A percentile compares a stretch with the other conserved stretches of the same genome.
Conservation (phyloP, 805 yeast species). For the Candida fluviatilis region DNA sequence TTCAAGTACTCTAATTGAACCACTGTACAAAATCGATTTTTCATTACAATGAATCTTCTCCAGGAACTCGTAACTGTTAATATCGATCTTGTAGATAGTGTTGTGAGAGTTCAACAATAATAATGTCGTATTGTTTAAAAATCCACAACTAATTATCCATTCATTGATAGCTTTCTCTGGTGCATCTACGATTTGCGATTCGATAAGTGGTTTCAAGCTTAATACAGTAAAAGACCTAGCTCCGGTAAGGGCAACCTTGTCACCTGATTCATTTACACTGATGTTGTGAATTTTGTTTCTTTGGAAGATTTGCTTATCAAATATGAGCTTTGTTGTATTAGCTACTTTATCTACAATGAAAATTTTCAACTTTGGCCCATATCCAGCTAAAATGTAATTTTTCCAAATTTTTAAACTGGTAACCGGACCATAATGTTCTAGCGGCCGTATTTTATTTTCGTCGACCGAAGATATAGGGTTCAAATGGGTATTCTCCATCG, state of each 20-base stretch:
- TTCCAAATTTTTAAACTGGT: constrained; percentile 52
- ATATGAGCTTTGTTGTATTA: constrained; percentile 29
- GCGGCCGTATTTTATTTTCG: constrained; percentile 12
- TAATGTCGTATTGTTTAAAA: constrained; percentile 32
- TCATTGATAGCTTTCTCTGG: constrained; percentile 60
- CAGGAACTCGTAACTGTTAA: constrained; percentile 28
- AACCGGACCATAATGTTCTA: constrained; percentile 61
- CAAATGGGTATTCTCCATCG: neutral
- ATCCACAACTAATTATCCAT: constrained; percentile 71
- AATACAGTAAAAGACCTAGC: constrained; percentile 61
- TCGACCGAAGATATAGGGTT: constrained; percentile 9
- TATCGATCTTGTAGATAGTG: constrained; percentile 37
- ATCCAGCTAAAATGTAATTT: constrained; percentile 50
- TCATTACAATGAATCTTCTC: constrained; percentile 50
- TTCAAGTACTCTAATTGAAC: constrained; percentile 53
- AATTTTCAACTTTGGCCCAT: constrained; percentile 63
- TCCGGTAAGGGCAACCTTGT: constrained; percentile 53
- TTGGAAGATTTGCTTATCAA: constrained; percentile 47
- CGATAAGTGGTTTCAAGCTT: constrained; percentile 20
- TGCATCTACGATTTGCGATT: constrained; percentile 13
- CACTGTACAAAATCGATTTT: constrained; percentile 84
- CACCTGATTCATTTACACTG: constrained; percentile 25
- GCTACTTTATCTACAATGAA: constrained; percentile 37
- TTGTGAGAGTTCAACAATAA: constrained; percentile 79
- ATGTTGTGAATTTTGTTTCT: constrained; percentile 85